phyloP scores from a whole-genome alignment of 805 yeast genomes.

The Tetrapisispora iriomotensis region DNA sequence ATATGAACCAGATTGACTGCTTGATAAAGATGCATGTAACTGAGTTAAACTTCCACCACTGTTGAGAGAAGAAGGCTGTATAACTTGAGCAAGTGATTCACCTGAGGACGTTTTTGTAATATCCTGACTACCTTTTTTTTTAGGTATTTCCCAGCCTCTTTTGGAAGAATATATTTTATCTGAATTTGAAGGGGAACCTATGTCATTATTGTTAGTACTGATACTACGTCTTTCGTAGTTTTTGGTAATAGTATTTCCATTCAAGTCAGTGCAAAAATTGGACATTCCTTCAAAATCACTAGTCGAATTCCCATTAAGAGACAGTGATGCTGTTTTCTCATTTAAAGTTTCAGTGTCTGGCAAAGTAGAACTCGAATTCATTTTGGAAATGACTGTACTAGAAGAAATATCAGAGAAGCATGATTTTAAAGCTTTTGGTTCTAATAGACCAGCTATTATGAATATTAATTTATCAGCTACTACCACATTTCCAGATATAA shows the following conservation, averaged over 20 bases:
- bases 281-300: no score
- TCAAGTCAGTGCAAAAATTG: no score
- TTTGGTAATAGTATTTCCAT: no score
- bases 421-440: constrained; percentile 26
- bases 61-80: constrained; percentile 29
- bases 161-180: constrained; percentile 10
- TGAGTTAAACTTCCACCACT: constrained; percentile 30
- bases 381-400: no score
- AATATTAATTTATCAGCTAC: constrained; percentile 51
- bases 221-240: no score
- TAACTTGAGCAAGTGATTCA: constrained; percentile 22
- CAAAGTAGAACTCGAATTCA: not conserved
- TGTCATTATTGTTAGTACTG: no score
- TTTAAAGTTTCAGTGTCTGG: not conserved
- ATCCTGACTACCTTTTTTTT: constrained; percentile 20
- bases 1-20: constrained; percentile 25
- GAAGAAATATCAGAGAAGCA: no score
- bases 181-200: constrained; percentile 1
- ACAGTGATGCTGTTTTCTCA: not conserved
- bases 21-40: constrained; percentile 32
- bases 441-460: constrained; percentile 42
- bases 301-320: not conserved
- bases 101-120: constrained; percentile 27
- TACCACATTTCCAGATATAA: constrained; percentile 50
- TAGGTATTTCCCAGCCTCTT: constrained; percentile 36